Conservation (phyloP, 805 yeast genomes). For the Schwanniomyces yamadae region DNA sequence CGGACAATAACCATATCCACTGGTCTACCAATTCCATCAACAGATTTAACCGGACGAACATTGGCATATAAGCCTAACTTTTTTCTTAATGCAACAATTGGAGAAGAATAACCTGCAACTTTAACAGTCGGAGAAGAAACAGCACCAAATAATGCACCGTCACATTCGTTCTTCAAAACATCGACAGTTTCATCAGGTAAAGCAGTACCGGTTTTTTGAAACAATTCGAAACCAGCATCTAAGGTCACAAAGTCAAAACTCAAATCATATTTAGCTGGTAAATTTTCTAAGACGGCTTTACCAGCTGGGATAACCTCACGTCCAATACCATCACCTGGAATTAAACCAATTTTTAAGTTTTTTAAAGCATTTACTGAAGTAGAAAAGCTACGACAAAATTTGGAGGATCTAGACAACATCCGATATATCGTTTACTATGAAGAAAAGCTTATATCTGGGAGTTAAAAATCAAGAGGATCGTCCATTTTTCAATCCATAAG, state of each 20-base stretch:
- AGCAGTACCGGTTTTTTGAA: conserved; percentile 93
- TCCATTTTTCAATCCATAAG: not conserved
- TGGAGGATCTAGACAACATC: conserved; percentile 21
- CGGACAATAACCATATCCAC: conserved; percentile 98
- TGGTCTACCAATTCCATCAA: conserved; percentile 78
- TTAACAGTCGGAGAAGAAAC: conserved; percentile 92
- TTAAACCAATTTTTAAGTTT: conserved; percentile 56
- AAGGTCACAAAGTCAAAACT: conserved; percentile 83
- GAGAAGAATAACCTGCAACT: conserved; percentile 96
- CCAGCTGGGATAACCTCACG: conserved; percentile 98
- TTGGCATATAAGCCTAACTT: conserved; percentile 93
- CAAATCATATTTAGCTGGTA: conserved; percentile 73
- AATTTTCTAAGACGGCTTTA: conserved; percentile 75
- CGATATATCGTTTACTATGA: not conserved
- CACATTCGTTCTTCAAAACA: conserved; percentile 74
- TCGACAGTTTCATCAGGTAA: conserved; percentile 90
- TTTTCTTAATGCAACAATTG: conserved; percentile 97
- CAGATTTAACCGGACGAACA: conserved; percentile 96
- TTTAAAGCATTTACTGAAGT: conserved; percentile 30
- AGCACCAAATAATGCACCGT: conserved; percentile 97
- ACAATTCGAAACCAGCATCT: conserved; percentile 92
- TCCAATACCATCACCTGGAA: conserved; percentile 99
- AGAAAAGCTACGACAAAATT: conserved; percentile 31
- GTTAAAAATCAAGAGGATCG: not conserved
- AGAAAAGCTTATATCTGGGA: not conserved